Evolutionary conservation across 2,329 filamentous ascomycete species (phyloP).

Genomic region (Stagonosporopsis vannaccii): DNA sequence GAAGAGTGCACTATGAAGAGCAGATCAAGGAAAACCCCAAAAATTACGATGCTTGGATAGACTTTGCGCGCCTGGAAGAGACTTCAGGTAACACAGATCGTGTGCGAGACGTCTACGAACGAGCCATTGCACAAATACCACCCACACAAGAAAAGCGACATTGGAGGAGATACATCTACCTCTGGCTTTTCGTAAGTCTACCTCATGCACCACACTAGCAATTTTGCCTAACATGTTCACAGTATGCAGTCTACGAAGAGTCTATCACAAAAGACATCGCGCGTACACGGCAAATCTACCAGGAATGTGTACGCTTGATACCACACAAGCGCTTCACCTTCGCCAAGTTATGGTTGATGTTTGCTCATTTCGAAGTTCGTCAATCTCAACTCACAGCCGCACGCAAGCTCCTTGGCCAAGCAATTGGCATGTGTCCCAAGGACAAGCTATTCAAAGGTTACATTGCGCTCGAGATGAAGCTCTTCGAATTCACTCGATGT

Average conservation of each 20-base stretch:
- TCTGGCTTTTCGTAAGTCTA: slow-evolving; percentile 77
- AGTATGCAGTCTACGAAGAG: slow-evolving; percentile 93
- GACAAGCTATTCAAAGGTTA: slow-evolving; percentile 95
- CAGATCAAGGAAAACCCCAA: slow-evolving; percentile 92
- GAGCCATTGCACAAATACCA: slow-evolving; percentile 92
- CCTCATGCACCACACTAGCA: not conserved
- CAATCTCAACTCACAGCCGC: slow-evolving; percentile 82
- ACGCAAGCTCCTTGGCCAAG: slow-evolving; percentile 86
- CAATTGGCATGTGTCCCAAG: slow-evolving; percentile 94
- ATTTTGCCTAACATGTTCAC: not conserved
- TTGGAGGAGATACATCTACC: slow-evolving; percentile 96
- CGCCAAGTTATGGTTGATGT: slow-evolving; percentile 93
- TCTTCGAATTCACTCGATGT: slow-evolving; percentile 93
- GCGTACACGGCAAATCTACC: slow-evolving; percentile 87
- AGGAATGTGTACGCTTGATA: slow-evolving; percentile 83
- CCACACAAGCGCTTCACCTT: slow-evolving; percentile 98
- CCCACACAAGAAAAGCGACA: slow-evolving; percentile 96
- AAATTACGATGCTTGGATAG: slow-evolving; percentile 98
- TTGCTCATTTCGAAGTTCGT: slow-evolving; percentile 84
- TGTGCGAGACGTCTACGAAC: slow-evolving; percentile 91
- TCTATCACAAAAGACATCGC: slow-evolving; percentile 79
- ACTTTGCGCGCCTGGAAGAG: slow-evolving; percentile 91
- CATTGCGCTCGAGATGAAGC: slow-evolving; percentile 87
- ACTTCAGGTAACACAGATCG: slow-evolving; percentile 80
- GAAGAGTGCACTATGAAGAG: slow-evolving; percentile 91